Base-by-base conservation (phyloP, 371 early-diverging fungal species). In the Rhizomucor miehei region DNA sequence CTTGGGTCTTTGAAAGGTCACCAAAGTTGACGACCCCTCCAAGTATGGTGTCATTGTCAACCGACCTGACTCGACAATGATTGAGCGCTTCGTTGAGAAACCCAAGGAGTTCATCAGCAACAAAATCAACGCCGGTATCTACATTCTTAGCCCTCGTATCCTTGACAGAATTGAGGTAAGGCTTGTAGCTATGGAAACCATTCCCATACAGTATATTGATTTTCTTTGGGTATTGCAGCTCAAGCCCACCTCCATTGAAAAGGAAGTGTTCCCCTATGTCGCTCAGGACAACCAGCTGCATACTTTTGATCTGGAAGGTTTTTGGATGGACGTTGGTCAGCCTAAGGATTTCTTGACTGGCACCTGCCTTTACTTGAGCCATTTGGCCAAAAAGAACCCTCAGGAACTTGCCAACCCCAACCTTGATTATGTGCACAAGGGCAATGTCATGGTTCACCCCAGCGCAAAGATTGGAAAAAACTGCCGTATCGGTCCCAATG, bases 291-390 rank as follows among this genome's bases (percentile, higher is more conserved):
- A 69, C 23, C 84, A 91, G 66, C 85, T 99, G 52, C 92, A 93
- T 68, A 85, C 92, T 29, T 97, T 95, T 74, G 92, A 94, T 34
- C 83, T 99, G 51, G 89, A 95, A 51, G 99, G 99, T 53, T 99
- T 92, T 87, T 99, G 99, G 99, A 97, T 96, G 97, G 99, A 99
- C 66, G 99, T 99, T 51, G 99, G 99, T 37, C 99, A 99, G 78
- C 99, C 99, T 57, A 93, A 92, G 71, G 99, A 99, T 72, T 99
- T 93, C 73, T 80, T 99, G 63, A 91, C 89, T 4, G 99, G 98
- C 44, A 95, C 95, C 29, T 90, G 91, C 60, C 84, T 99, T 58
- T 99, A 96, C 71, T 86, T 99, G 50, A 70, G 88, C 36, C 89
- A 91, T 57, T 61, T 94, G 52, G 74, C 88, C 60, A 88, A 93